Evolutionary conservation across 2,329 filamentous ascomycete genomes (phyloP), one percentile per base, ranked within the genome.

Genomic region (Hymenoscyphus fructigenus): DNA sequence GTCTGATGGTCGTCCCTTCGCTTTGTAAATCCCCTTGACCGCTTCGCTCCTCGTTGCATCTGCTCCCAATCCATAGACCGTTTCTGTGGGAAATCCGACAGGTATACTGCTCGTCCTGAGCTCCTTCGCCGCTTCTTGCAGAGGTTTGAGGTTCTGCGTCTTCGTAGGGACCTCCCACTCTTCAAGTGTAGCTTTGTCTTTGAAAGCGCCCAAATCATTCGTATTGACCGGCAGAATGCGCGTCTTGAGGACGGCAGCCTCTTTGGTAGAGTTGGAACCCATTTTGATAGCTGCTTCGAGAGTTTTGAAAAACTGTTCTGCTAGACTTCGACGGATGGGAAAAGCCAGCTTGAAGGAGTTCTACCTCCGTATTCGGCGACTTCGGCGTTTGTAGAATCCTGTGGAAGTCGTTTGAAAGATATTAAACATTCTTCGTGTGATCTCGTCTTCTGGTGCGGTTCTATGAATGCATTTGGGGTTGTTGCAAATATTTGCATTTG

Each of bases 71-170:
- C 95, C 95, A 76, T 99, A 99, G 0, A 99, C 95, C 0, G 95
- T 99, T 79, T 99, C 95, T 0, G 95, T 99, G 0, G 95, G 95
- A 75, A 99, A 99, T 1, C 92, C 95, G 58, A 99, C 92, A 4
- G 95, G 95, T 41, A 80, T 77, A 3, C 57, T 68, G 29, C 64
- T 68, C 38, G 59, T 62, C 57, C 67, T 68, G 17, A 76, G 65
- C 20, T 71, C 66, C n/a, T 60, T 44, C 17, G 74, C 74, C 44
- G 74, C 74, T 66, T 72, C 65, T 56, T 65, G 63, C 10, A 76
- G 63, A 28, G 69, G 65, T 26, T 66, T 29, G 5, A 72, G 64
- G 14, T 50, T 57, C 23, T 60, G n/a, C 2, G 36, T 20, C 36
- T 69, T 63, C 2, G 15, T 56, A 29, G 70, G 70, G 5, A 75